These are phyloP conservation scores for Colletotrichum ledebouriae DNA, from an alignment of 2,329 filamentous ascomycete genomes.

Conservation along the genomic window DNA sequence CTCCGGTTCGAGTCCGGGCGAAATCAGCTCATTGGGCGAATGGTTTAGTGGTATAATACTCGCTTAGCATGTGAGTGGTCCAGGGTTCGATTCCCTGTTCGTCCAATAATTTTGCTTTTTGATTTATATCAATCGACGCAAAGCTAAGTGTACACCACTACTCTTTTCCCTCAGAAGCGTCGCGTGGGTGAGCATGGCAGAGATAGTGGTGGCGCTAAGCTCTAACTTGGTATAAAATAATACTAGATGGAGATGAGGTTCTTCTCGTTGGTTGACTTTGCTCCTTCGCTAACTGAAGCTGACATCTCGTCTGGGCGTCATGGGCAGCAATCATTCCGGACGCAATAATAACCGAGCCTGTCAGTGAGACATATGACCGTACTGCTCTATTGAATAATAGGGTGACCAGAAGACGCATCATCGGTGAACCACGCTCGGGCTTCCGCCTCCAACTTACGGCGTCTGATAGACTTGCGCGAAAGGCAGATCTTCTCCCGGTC, in stretches of 20 bases:
- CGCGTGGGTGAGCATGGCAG: too few relatives aligned
- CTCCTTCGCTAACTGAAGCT: neutral
- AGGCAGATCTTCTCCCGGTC: constrained; percentile 23
- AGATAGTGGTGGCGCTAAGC: too few relatives aligned
- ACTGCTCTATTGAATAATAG: neutral
- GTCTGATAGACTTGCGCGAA: neutral
- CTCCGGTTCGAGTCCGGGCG: constrained; percentile 42
- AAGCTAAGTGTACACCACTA: too few relatives aligned
- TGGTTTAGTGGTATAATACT: constrained; percentile 43
- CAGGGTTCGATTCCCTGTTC: constrained; percentile 42
- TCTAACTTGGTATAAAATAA: too few relatives aligned
- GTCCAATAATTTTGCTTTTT: constrained; percentile 26
- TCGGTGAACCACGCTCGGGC: neutral
- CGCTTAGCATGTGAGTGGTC: constrained; percentile 42
- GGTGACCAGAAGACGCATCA: constrained; percentile 1
- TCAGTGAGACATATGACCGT: constrained; percentile 16
- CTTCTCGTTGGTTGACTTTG: neutral
- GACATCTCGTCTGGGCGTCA: neutral
- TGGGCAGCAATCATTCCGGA: neutral
- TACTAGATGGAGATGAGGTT: too few relatives aligned
- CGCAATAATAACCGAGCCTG: neutral
- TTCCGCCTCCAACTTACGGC: neutral
- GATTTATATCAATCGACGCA: too few relatives aligned
- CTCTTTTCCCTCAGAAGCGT: too few relatives aligned
- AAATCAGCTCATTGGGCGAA: constrained; percentile 31